phyloP scores from a whole-genome alignment of 2,329 filamentous ascomycete species.

The Colletotrichum chrysophilum region DNA sequence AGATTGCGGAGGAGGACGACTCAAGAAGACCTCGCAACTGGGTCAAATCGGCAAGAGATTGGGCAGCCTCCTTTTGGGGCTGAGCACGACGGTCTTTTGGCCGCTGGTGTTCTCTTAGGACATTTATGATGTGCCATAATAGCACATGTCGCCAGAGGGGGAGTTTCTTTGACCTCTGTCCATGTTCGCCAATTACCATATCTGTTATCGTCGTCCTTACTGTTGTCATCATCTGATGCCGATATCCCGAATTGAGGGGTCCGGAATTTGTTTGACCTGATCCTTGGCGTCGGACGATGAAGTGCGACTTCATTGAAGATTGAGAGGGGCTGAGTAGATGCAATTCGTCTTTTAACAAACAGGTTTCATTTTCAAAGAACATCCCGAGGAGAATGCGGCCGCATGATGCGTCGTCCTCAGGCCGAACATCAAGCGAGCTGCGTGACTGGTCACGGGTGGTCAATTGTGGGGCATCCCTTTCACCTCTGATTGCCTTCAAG shows the following conservation, averaged over 20 bases:
- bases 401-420: not conserved
- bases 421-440: not conserved
- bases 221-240: not conserved
- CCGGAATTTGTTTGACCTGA: too few relatives aligned
- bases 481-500: not conserved
- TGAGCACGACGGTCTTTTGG: not conserved
- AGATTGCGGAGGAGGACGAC: not conserved
- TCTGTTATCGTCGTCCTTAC: too few relatives aligned
- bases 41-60: not conserved
- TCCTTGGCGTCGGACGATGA: not conserved
- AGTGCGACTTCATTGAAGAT: not conserved
- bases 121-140: not conserved
- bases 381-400: not conserved
- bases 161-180: not conserved
- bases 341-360: too few relatives aligned
- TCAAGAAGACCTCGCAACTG: not conserved
- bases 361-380: too few relatives aligned
- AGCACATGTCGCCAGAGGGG: accelerated
- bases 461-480: not conserved
- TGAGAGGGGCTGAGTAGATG: too few relatives aligned
- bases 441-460: not conserved
- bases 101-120: not conserved
- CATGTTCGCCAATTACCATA: not conserved
- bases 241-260: not conserved
- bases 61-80: not conserved